Evolutionary conservation across 2,329 filamentous ascomycete genomes (phyloP).

Genomic region (Colletotrichum melonis): DNA sequence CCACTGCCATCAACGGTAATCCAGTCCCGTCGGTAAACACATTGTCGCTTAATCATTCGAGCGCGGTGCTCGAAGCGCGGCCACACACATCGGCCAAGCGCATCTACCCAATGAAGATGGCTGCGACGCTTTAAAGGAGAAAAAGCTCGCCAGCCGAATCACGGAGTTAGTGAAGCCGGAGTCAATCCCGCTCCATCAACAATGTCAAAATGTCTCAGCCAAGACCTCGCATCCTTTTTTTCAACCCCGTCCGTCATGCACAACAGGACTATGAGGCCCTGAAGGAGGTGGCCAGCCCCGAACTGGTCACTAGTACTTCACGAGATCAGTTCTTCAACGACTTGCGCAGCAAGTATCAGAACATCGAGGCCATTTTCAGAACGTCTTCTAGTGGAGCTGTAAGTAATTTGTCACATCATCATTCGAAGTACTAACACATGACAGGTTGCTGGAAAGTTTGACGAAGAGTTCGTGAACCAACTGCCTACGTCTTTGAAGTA

Average conservation of each 20-base stretch:
- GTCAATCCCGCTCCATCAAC: too few relatives aligned
- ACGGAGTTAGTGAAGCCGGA: too few relatives aligned
- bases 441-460: slow-evolving; percentile 46
- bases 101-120: too few relatives aligned
- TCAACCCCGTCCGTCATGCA: slow-evolving; percentile 38
- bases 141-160: too few relatives aligned
- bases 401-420: neutral
- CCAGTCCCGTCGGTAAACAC: too few relatives aligned
- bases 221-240: slow-evolving; percentile 39
- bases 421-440: too few relatives aligned
- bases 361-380: slow-evolving; percentile 38
- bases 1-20: too few relatives aligned
- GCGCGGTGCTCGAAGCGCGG: too few relatives aligned
- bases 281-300: slow-evolving; percentile 24
- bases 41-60: too few relatives aligned
- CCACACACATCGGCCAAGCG: too few relatives aligned
- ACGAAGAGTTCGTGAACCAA: slow-evolving; percentile 56
- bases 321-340: slow-evolving; percentile 37
- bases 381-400: slow-evolving; percentile 41
- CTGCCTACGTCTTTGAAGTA: slow-evolving; percentile 57
- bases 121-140: too few relatives aligned
- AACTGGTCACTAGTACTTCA: slow-evolving; percentile 38
- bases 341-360: slow-evolving; percentile 36
- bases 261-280: slow-evolving; percentile 30
- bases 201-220: too few relatives aligned